A percentile compares a stretch with the other conserved stretches of the same genome.
These are phyloP conservation scores for Xylaria acuta DNA, from an alignment of 495 filamentous ascomycete genomes.

Conservation along the genomic window DNA sequence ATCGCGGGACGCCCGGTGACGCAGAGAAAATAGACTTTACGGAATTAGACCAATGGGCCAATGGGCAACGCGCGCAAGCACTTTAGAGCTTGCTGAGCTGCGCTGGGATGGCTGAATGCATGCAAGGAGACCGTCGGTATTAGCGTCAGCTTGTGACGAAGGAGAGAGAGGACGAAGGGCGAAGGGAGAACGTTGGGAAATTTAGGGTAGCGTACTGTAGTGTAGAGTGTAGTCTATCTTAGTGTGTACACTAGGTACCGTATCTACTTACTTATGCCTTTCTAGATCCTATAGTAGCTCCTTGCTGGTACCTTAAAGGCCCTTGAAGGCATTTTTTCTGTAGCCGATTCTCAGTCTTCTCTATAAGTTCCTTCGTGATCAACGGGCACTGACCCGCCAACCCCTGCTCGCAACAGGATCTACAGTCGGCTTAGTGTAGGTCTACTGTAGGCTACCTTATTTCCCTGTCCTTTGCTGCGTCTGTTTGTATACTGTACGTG, in stretches of 20 bases:
- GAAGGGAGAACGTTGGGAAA: background rate
- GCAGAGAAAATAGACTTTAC: background rate
- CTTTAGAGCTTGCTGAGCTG: background rate
- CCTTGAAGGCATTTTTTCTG: background rate
- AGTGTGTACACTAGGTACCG: background rate
- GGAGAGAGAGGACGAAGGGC: background rate
- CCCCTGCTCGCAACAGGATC: slow-evolving; percentile 4
- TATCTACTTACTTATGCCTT: background rate
- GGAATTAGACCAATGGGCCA: slow-evolving; percentile 8
- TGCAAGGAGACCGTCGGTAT: slow-evolving; percentile 11
- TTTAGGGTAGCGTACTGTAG: background rate
- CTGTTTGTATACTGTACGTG: background rate
- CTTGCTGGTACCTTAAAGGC: background rate
- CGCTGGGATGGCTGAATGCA: background rate
- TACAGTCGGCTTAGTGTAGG: background rate
- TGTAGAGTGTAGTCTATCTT: background rate
- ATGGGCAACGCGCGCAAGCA: slow-evolving; percentile 7
- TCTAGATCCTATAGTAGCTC: background rate
- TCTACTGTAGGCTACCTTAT: background rate
- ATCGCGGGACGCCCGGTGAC: background rate
- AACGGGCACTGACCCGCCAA: background rate
- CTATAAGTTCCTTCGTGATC: background rate
- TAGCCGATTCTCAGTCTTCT: background rate
- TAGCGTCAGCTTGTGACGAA: background rate
- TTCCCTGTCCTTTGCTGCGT: background rate